Percentiles rank a stretch among this genome's conserved stretches.
phyloP scores from a whole-genome alignment of 257 asterid genomes.

The Prunella vulgaris region DNA sequence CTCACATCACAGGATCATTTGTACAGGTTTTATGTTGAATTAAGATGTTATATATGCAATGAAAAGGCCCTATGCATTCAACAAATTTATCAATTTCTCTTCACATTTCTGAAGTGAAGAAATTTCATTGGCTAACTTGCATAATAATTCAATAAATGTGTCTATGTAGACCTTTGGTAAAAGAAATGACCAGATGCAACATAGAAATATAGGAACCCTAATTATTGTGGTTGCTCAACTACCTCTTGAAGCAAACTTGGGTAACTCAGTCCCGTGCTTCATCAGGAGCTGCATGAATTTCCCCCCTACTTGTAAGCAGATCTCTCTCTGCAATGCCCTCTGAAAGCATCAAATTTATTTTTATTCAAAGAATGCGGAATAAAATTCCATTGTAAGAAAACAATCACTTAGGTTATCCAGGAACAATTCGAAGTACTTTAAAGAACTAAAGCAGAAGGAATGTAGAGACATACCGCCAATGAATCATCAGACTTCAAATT shows the following conservation, averaged over 20 bases:
- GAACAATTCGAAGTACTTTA: conserved; percentile 2
- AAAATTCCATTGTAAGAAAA: background rate
- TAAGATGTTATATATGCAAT: background rate
- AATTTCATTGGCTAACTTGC: background rate
- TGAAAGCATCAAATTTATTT: conserved; percentile 30
- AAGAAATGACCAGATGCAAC: conserved; percentile 15
- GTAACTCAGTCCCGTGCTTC: conserved; percentile 64
- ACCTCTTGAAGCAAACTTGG: conserved; percentile 84
- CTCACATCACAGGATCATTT: background rate
- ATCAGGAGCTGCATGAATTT: conserved; percentile 73
- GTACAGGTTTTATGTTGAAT: background rate
- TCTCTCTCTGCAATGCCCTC: conserved; percentile 66
- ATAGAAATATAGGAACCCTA: conserved; percentile 2
- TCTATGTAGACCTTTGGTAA: conserved; percentile 12
- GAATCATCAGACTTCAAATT: conserved; percentile 54
- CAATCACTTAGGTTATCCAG: conserved; percentile 14
- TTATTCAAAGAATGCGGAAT: conserved; percentile 14
- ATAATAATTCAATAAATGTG: background rate
- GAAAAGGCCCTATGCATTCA: background rate
- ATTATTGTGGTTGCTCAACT: conserved; percentile 14
- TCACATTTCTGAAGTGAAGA: background rate
- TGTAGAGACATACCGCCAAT: conserved; percentile 44
- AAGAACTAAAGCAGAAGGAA: conserved; percentile 15
- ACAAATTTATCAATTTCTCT: background rate
- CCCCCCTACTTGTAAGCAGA: conserved; percentile 64